phyloP scores from a whole-genome alignment of 108 stramenopile species.

The Cyclotella baltica region DNA sequence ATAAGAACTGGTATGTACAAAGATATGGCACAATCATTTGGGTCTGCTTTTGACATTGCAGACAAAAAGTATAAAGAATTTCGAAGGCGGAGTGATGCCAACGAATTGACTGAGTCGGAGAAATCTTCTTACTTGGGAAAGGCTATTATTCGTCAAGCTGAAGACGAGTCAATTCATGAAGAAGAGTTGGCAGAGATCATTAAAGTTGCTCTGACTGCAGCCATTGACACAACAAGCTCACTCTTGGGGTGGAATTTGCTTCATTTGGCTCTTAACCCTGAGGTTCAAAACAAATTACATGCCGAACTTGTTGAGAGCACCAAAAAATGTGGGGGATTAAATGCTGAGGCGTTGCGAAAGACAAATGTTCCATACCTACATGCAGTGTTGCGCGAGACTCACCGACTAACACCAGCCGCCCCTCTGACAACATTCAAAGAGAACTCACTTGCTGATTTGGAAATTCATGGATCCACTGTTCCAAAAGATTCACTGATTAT shows the following conservation, averaged over 20 bases:
- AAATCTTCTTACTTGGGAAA: slow-evolving; percentile 26
- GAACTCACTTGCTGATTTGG: slow-evolving; percentile 20
- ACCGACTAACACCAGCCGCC: slow-evolving; percentile 38
- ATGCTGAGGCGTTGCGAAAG: slow-evolving; percentile 25
- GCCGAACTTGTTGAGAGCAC: slow-evolving; percentile 29
- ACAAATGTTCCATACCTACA: slow-evolving; percentile 35
- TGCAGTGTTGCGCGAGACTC: slow-evolving; percentile 44
- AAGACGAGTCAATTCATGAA: slow-evolving; percentile 12
- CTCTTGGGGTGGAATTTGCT: slow-evolving; percentile 39
- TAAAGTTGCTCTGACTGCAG: slow-evolving; percentile 21
- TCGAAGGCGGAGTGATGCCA: neutral
- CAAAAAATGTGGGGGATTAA: slow-evolving; percentile 21
- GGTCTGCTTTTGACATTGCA: neutral
- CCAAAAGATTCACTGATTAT: slow-evolving; percentile 34
- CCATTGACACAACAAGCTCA: slow-evolving; percentile 45
- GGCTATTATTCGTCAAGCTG: slow-evolving; percentile 41
- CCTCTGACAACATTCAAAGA: slow-evolving; percentile 19
- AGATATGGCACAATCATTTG: slow-evolving; percentile 17
- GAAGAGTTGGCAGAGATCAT: slow-evolving; percentile 37
- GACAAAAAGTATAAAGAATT: slow-evolving; percentile 20
- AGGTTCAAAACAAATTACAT: slow-evolving; percentile 27
- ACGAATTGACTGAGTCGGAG: slow-evolving; percentile 38
- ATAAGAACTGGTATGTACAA: slow-evolving; percentile 18
- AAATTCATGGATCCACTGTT: slow-evolving; percentile 35
- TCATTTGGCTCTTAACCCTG: slow-evolving; percentile 39